Evolutionary conservation across 2,329 filamentous ascomycete genomes (phyloP).

Genomic region (Neofusicoccum sp.): DNA sequence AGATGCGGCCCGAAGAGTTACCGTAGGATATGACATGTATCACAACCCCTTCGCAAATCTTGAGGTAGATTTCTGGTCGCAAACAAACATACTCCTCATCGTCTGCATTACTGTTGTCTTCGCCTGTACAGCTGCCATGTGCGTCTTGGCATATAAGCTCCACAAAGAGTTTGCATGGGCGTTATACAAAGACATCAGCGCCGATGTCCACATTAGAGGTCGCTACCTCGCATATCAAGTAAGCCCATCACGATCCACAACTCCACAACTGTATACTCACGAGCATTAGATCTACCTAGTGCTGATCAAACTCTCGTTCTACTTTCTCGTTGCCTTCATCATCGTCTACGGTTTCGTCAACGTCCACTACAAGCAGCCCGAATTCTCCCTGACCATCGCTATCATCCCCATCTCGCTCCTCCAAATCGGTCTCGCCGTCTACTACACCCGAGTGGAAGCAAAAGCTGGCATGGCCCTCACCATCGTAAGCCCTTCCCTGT

Average conservation of each 20-base stretch:
- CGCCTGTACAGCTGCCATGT: conserved; percentile 12
- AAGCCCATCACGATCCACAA: background rate
- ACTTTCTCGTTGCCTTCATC: conserved; percentile 25
- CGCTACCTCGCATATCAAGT: conserved; percentile 24
- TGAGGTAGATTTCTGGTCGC: conserved; percentile 18
- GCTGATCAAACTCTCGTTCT: conserved; percentile 23
- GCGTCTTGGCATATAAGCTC: conserved; percentile 17
- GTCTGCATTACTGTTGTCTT: conserved; percentile 5
- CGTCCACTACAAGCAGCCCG: conserved; percentile 25
- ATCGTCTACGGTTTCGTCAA: conserved; percentile 25
- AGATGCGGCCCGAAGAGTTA: background rate
- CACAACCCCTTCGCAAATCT: conserved; percentile 22
- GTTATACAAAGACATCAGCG: conserved; percentile 24
- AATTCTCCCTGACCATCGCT: conserved; percentile 26
- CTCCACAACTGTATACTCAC: background rate
- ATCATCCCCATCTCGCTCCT: conserved; percentile 25
- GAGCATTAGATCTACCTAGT: conserved; percentile 22
- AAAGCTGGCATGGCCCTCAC: conserved; percentile 19
- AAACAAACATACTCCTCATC: conserved; percentile 8
- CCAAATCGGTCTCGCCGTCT: conserved; percentile 19
- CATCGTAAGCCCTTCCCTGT: conserved; percentile 21
- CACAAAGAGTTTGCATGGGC: conserved; percentile 25
- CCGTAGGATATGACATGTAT: background rate
- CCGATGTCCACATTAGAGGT: conserved; percentile 18
- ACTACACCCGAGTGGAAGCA: conserved; percentile 22